A percentile compares a stretch with the other conserved stretches of the same genome.
These are phyloP conservation scores for Tilletia indica DNA, from an alignment of 1,284 basidiomycete genomes.

Conservation along the genomic window DNA sequence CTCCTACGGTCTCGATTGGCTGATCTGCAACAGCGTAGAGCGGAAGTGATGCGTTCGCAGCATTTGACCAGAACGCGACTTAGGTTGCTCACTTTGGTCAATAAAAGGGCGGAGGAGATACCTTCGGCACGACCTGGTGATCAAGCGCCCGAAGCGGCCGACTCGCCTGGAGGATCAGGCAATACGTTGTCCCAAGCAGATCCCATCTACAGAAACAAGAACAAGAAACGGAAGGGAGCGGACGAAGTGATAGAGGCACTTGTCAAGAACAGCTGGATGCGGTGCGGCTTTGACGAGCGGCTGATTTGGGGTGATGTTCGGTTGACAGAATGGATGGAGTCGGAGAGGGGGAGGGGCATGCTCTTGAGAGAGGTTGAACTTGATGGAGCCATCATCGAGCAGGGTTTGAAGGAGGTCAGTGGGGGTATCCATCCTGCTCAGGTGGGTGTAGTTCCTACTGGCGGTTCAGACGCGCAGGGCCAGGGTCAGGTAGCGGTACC, in stretches of 20 bases:
- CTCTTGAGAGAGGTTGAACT: conserved; percentile 22
- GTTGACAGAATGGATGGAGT: conserved; percentile 28
- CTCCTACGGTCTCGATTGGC: neutral
- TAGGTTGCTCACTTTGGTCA: neutral
- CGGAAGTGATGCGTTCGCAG: neutral
- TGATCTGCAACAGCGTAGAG: neutral
- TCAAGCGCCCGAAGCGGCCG: neutral
- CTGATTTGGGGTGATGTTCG: conserved; percentile 30
- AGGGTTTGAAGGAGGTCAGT: neutral
- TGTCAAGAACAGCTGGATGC: conserved; percentile 24
- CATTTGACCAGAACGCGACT: neutral
- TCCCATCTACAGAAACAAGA: conserved; percentile 1
- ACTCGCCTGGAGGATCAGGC: neutral
- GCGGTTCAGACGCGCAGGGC: neutral
- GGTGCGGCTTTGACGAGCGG: conserved; percentile 35
- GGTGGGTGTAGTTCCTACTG: neutral
- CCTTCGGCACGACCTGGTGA: conserved; percentile 2
- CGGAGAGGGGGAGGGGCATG: conserved; percentile 21
- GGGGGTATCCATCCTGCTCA: neutral
- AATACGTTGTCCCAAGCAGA: neutral
- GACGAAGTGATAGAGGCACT: conserved; percentile 15
- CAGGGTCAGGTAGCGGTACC: neutral
- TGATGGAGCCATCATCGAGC: conserved; percentile 26
- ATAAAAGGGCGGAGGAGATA: neutral
- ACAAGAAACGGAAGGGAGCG: conserved; percentile 15